Percentiles rank a stretch among this genome's conserved stretches.
Evolutionary conservation across 2,329 filamentous ascomycete species (phyloP).

Genomic region (Fusarium fracticaudum): DNA sequence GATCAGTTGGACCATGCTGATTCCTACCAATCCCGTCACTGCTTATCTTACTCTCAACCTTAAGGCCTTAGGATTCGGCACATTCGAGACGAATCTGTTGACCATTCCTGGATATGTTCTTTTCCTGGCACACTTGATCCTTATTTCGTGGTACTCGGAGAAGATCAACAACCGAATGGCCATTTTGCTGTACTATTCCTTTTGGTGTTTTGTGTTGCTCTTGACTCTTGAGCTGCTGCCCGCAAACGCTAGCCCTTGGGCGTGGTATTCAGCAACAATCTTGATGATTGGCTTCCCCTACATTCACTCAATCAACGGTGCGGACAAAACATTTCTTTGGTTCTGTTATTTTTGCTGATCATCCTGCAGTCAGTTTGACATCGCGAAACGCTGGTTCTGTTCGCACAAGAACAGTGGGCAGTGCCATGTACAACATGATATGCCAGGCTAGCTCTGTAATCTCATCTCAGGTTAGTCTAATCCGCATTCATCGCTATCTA

Average conservation of each 20-base stretch:
- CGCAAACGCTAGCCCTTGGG: slow-evolving; percentile 42
- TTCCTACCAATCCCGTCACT: slow-evolving; percentile 38
- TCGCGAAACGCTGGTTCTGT: slow-evolving; percentile 68
- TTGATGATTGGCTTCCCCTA: slow-evolving; percentile 49
- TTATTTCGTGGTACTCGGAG: slow-evolving; percentile 57
- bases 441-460: slow-evolving; percentile 49
- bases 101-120: slow-evolving; percentile 60
- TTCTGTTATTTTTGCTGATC: not conserved
- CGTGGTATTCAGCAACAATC: slow-evolving; percentile 46
- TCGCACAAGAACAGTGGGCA: slow-evolving; percentile 65
- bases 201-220: slow-evolving; percentile 65
- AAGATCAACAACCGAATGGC: slow-evolving; percentile 52
- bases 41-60: slow-evolving; percentile 62
- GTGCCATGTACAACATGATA: slow-evolving; percentile 64
- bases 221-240: slow-evolving; percentile 54
- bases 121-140: slow-evolving; percentile 53
- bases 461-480: slow-evolving; percentile 37
- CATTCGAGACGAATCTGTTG: slow-evolving; percentile 65
- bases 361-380: slow-evolving; percentile 60
- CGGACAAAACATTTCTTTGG: accelerated
- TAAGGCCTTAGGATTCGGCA: slow-evolving; percentile 58
- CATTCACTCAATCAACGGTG: slow-evolving; percentile 28
- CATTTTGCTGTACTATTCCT: slow-evolving; percentile 54
- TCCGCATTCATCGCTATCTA: accelerated
- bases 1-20: slow-evolving; percentile 39